Evolutionary conservation across 148 eudicot genomes (phyloP).

Genomic region (Talinum fruticosum): DNA sequence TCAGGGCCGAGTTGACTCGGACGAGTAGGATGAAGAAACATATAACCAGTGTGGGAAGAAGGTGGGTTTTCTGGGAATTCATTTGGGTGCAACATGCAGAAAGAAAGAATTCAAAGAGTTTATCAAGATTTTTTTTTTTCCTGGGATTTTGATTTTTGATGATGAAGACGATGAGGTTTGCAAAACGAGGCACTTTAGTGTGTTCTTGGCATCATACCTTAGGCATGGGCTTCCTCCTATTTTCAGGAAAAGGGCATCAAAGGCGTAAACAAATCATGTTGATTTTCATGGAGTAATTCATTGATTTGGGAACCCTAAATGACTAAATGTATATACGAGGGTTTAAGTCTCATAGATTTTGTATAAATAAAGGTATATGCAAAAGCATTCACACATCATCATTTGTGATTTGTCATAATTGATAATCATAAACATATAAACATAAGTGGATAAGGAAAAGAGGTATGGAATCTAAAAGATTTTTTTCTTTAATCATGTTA

Average conservation of each 20-base stretch:
- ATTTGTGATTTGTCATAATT: neutral
- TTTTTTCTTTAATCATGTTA: too few species aligned
- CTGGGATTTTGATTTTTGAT: neutral
- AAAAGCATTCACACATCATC: neutral
- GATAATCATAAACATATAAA: too few species aligned
- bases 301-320: neutral
- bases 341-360: neutral
- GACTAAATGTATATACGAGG: neutral
- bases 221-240: slow-evolving; percentile 5
- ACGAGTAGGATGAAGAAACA: slow-evolving; percentile 16
- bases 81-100: neutral
- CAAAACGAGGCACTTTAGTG: neutral
- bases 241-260: neutral
- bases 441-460: neutral
- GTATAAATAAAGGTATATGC: neutral
- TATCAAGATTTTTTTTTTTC: too few species aligned
- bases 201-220: neutral
- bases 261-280: neutral
- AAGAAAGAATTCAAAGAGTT: neutral
- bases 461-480: too few species aligned
- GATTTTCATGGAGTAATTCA: neutral
- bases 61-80: neutral
- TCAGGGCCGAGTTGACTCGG: slow-evolving; percentile 26
- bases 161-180: neutral
- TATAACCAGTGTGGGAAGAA: neutral